Conservation (phyloP, 1,284 basidiomycete genomes). For the Cryptococcus wingfieldii region DNA sequence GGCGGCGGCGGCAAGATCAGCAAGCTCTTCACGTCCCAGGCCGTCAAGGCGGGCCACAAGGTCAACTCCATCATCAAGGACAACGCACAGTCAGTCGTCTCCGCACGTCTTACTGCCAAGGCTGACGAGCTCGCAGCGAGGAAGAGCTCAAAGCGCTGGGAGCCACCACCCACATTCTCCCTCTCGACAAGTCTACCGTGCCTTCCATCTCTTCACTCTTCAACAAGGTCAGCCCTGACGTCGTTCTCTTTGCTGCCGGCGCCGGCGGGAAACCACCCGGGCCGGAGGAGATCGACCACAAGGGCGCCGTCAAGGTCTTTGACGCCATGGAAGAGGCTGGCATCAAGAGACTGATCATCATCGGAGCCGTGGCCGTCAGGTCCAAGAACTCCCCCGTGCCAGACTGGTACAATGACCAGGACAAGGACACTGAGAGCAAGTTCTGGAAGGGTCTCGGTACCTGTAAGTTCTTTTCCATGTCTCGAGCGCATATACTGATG, state of each 20-base stretch:
- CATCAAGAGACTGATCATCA: conserved; percentile 55
- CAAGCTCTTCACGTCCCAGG: conserved; percentile 56
- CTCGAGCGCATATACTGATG: not conserved
- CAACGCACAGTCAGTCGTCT: conserved; percentile 37
- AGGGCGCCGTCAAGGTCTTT: conserved; percentile 67
- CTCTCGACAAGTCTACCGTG: conserved; percentile 58
- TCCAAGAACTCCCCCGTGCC: conserved; percentile 52
- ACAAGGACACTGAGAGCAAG: conserved; percentile 51
- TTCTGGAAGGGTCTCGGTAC: conserved; percentile 45
- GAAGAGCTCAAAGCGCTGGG: conserved; percentile 53
- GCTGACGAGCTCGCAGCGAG: conserved; percentile 21
- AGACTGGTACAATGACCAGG: conserved; percentile 52
- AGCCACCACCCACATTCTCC: conserved; percentile 58
- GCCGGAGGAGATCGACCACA: conserved; percentile 64
- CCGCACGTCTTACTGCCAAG: not conserved
- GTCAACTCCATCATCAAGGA: conserved; percentile 61
- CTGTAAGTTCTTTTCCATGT: conserved; percentile 25
- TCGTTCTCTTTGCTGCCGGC: conserved; percentile 65
- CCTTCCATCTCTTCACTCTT: conserved; percentile 56
- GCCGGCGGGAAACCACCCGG: conserved; percentile 64
- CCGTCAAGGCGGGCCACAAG: conserved; percentile 46
- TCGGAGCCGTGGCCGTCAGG: conserved; percentile 64
- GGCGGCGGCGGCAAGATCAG: conserved; percentile 52
- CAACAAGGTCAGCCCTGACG: conserved; percentile 51
- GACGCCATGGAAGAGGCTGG: conserved; percentile 61